A percentile compares a stretch with the other conserved stretches of the same genome.
Evolutionary conservation across 2,329 filamentous ascomycete species (phyloP).

Genomic region (Hymenotorrendiella dingleyae): DNA sequence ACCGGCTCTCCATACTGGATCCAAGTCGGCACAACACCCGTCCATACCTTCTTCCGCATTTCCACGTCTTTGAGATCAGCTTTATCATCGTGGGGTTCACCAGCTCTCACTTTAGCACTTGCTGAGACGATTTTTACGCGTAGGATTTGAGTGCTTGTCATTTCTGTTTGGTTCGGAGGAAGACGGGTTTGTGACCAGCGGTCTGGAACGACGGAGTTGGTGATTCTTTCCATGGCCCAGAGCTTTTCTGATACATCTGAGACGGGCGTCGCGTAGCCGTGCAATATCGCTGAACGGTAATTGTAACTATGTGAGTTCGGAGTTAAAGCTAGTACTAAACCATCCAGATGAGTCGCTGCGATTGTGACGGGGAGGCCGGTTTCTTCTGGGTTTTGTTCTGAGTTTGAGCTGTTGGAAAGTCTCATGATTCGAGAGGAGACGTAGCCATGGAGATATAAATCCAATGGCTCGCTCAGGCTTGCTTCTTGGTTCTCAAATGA

Average conservation of each 20-base stretch:
- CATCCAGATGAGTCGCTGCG: slow-evolving; percentile 69
- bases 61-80: slow-evolving; percentile 40
- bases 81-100: slow-evolving; percentile 52
- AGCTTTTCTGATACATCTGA: slow-evolving; percentile 62
- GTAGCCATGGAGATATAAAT: slow-evolving; percentile 80
- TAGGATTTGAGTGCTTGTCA: slow-evolving; percentile 68
- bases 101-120: slow-evolving; percentile 68
- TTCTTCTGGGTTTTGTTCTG: slow-evolving; percentile 22
- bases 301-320: slow-evolving; percentile 57
- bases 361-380: slow-evolving; percentile 69
- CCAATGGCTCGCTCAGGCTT: slow-evolving; percentile 59
- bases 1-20: slow-evolving; percentile 47
- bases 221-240: slow-evolving; percentile 74
- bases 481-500: slow-evolving; percentile 60
- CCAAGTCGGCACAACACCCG: slow-evolving; percentile 57
- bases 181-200: slow-evolving; percentile 65
- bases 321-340: slow-evolving; percentile 71
- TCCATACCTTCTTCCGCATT: slow-evolving; percentile 43
- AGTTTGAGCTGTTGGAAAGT: slow-evolving; percentile 32
- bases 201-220: slow-evolving; percentile 62
- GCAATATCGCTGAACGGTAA: slow-evolving; percentile 50
- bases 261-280: slow-evolving; percentile 36
- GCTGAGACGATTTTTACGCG: slow-evolving; percentile 63
- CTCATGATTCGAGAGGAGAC: slow-evolving; percentile 74
- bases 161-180: slow-evolving; percentile 66